These are phyloP conservation scores for Sphaerosporella brunnea DNA, from an alignment of 495 filamentous ascomycete species.

Conservation along the genomic window DNA sequence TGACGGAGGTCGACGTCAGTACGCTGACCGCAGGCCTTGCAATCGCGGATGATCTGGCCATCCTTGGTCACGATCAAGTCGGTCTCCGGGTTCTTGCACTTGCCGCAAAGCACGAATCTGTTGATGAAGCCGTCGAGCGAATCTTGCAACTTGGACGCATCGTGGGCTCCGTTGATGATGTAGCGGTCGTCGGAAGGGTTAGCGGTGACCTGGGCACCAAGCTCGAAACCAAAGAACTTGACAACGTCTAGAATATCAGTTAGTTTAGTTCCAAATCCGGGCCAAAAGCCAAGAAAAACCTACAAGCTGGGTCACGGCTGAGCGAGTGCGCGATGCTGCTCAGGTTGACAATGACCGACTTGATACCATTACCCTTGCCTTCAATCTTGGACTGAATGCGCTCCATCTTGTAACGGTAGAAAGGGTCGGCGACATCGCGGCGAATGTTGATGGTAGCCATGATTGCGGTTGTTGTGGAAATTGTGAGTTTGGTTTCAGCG, in stretches of 20 bases:
- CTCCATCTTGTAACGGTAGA: slow-evolving; percentile 99
- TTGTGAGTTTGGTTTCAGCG: slow-evolving; percentile 14
- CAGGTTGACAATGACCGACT: slow-evolving; percentile 91
- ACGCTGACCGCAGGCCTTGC: slow-evolving; percentile 94
- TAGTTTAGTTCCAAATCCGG: background rate
- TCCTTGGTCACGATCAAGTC: slow-evolving; percentile 77
- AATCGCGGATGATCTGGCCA: slow-evolving; percentile 75
- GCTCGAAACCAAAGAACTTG: slow-evolving; percentile 99
- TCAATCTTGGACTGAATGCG: slow-evolving; percentile 95
- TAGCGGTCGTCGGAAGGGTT: slow-evolving; percentile 95
- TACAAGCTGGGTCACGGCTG: slow-evolving; percentile 70
- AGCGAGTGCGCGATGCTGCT: slow-evolving; percentile 86
- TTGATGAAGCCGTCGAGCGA: slow-evolving; percentile 94
- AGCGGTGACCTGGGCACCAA: slow-evolving; percentile 94
- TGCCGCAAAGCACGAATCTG: slow-evolving; percentile 97
- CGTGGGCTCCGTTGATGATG: slow-evolving; percentile 99
- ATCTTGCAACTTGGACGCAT: slow-evolving; percentile 88
- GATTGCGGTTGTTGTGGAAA: slow-evolving; percentile 33
- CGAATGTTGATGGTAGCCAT: slow-evolving; percentile 95
- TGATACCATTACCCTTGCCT: slow-evolving; percentile 97
- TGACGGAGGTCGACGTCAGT: slow-evolving; percentile 77
- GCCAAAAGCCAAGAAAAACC: slow-evolving; percentile 12
- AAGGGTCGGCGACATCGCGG: slow-evolving; percentile 92
- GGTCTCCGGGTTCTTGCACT: slow-evolving; percentile 98
- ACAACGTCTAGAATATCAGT: slow-evolving; percentile 49